phyloP scores from a whole-genome alignment of 2,329 filamentous ascomycete genomes.

The Trichoderma sp. region DNA sequence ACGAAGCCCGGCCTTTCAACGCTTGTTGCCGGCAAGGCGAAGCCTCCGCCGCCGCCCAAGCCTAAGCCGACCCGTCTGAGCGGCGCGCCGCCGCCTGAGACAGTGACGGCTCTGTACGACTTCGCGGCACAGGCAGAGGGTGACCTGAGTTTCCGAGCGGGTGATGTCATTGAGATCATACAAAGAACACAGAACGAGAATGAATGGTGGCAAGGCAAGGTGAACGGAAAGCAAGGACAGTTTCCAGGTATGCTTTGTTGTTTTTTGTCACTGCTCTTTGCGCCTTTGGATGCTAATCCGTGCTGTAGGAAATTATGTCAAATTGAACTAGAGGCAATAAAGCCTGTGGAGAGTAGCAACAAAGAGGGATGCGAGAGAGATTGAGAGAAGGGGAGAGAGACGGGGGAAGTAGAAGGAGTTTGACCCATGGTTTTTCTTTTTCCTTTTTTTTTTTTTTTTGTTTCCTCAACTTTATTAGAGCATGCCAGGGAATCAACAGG shows the following conservation, averaged over 20 bases:
- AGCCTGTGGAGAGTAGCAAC: not conserved
- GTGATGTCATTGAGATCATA: constrained; percentile 85
- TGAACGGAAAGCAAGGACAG: constrained; percentile 79
- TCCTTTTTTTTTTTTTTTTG: not conserved
- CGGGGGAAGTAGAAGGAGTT: not conserved
- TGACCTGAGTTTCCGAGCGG: constrained; percentile 84
- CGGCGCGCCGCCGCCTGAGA: constrained; percentile 65
- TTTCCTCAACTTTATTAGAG: constrained; percentile 13
- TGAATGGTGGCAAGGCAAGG: constrained; percentile 91
- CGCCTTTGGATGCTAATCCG: not conserved
- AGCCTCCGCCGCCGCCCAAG: constrained; percentile 67
- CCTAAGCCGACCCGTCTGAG: constrained; percentile 77
- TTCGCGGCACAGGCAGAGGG: constrained; percentile 95
- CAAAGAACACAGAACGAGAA: constrained; percentile 84
- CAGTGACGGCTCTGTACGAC: constrained; percentile 88
- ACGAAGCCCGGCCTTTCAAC: constrained; percentile 34
- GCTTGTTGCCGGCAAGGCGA: constrained; percentile 56
- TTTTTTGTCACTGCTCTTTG: not conserved
- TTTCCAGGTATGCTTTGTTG: constrained; percentile 73
- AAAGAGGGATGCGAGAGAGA: not conserved
- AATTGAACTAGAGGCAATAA: constrained; percentile 13
- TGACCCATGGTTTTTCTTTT: not conserved
- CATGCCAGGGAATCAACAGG: not conserved
- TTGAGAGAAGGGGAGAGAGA: not conserved
- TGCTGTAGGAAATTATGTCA: constrained; percentile 19